Evolutionary conservation across 2,329 filamentous ascomycete species (phyloP).

Genomic region (Fusarium humuli): DNA sequence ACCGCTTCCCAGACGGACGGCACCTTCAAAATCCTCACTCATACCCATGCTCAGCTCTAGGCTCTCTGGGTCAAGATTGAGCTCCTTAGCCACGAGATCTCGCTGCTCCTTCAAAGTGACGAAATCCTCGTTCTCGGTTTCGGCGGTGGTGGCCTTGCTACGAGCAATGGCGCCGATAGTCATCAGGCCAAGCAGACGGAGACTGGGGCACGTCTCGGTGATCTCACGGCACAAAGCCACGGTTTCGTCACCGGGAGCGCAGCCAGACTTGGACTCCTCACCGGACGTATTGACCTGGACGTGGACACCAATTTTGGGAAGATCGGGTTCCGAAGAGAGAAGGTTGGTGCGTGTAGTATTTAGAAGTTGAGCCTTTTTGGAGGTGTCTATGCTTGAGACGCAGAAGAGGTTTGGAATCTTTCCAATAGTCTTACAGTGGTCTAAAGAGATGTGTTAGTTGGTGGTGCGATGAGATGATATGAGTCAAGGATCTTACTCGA

Average conservation of each 20-base stretch:
- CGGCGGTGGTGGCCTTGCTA: conserved; percentile 77
- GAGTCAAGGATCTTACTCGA: conserved; percentile 61
- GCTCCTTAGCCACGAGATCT: conserved; percentile 72
- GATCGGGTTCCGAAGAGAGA: conserved; percentile 53
- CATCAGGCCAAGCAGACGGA: conserved; percentile 88
- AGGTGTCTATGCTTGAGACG: conserved; percentile 88
- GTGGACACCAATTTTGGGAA: conserved; percentile 74
- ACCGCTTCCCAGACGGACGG: conserved; percentile 82
- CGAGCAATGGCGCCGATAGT: conserved; percentile 96
- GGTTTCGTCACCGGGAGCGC: conserved; percentile 72
- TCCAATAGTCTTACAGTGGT: conserved; percentile 90
- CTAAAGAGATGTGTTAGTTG: conserved; percentile 55
- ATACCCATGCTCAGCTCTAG: conserved; percentile 98
- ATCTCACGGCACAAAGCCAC: conserved; percentile 77
- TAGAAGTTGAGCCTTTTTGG: conserved; percentile 87
- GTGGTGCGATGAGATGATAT: neutral
- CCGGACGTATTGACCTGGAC: conserved; percentile 97
- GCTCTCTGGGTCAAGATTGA: conserved; percentile 58
- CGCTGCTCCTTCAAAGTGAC: conserved; percentile 73
- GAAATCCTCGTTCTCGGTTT: conserved; percentile 94
- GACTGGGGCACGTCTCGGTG: conserved; percentile 74
- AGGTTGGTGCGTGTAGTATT: conserved; percentile 79
- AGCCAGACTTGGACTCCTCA: conserved; percentile 86
- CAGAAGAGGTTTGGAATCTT: conserved; percentile 90
- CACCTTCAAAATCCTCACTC: conserved; percentile 95